A percentile compares a stretch with the other conserved stretches of the same genome.
These are phyloP conservation scores for Lizonia empirigonia DNA, from an alignment of 2,329 filamentous ascomycete species.

Conservation along the genomic window DNA sequence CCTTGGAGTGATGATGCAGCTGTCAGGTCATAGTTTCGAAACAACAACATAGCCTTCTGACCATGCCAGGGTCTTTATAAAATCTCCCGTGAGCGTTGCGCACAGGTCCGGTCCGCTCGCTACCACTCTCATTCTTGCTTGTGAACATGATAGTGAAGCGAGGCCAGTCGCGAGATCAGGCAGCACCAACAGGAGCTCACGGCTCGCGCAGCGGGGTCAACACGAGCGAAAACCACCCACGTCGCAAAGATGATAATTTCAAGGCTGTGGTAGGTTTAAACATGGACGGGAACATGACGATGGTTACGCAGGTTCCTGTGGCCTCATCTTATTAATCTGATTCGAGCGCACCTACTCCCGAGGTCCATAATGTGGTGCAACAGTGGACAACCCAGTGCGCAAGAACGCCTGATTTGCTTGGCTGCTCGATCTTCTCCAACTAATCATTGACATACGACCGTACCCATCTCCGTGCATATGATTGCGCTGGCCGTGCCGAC, in stretches of 20 bases:
- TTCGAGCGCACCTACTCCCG: constrained; percentile 1
- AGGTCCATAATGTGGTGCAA: too few relatives aligned
- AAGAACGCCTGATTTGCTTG: constrained; percentile 8
- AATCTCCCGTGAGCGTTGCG: constrained; percentile 18
- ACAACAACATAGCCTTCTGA: constrained; percentile 21
- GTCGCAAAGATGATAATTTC: not conserved
- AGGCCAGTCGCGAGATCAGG: constrained; percentile 14
- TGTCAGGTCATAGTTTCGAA: constrained; percentile 23
- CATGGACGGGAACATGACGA: constrained; percentile 4
- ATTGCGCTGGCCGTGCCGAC: constrained; percentile 4
- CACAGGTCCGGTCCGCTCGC: constrained; percentile 18
- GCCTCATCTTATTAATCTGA: constrained; percentile 7
- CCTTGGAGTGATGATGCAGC: constrained; percentile 12
- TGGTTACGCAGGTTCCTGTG: constrained; percentile 1
- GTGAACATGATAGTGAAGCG: constrained; percentile 16
- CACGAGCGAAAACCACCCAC: constrained; percentile 9
- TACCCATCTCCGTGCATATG: not conserved
- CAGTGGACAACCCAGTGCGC: not conserved
- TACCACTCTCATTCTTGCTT: constrained; percentile 18
- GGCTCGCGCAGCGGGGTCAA: constrained; percentile 16
- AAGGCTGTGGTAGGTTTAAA: constrained; percentile 6
- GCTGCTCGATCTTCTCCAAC: constrained; percentile 8
- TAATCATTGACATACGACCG: too few relatives aligned
- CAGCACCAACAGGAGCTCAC: constrained; percentile 8
- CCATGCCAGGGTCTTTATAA: constrained; percentile 25